Conservation (phyloP, 2,329 filamentous ascomycete species). For the Zymoseptoria pseudotritici region DNA sequence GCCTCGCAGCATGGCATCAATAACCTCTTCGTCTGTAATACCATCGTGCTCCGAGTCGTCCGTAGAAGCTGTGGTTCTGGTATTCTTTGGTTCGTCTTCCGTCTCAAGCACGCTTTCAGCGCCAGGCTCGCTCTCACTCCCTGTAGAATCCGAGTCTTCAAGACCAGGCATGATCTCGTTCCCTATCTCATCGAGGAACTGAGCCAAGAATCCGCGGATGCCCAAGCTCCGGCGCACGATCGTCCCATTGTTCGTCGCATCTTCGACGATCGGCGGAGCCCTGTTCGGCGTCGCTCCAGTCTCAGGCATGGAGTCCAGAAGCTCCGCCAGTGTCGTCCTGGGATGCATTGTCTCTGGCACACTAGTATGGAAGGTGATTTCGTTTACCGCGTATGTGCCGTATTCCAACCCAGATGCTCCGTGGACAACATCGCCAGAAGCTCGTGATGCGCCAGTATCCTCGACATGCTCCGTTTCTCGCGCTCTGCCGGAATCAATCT, state of each 20-base stretch:
- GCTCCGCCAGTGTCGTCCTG: background rate
- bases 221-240: background rate
- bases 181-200: conserved; percentile 4
- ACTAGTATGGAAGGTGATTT: background rate
- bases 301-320: background rate
- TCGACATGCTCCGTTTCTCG: no score
- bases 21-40: background rate
- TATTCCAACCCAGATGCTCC: background rate
- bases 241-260: background rate
- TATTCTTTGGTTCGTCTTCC: background rate
- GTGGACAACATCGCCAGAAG: no score
- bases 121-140: background rate
- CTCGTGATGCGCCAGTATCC: no score
- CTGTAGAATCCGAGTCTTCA: background rate
- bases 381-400: background rate
- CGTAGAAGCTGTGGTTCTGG: background rate
- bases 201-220: background rate
- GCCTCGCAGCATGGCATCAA: background rate
- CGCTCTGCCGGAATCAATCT: no score
- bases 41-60: background rate
- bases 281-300: background rate
- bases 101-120: background rate
- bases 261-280: no score
- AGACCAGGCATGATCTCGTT: conserved; percentile 5
- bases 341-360: background rate